Evolutionary conservation across 192 early-diverging fungal species (phyloP).

Genomic region (Coemansia furcata): DNA sequence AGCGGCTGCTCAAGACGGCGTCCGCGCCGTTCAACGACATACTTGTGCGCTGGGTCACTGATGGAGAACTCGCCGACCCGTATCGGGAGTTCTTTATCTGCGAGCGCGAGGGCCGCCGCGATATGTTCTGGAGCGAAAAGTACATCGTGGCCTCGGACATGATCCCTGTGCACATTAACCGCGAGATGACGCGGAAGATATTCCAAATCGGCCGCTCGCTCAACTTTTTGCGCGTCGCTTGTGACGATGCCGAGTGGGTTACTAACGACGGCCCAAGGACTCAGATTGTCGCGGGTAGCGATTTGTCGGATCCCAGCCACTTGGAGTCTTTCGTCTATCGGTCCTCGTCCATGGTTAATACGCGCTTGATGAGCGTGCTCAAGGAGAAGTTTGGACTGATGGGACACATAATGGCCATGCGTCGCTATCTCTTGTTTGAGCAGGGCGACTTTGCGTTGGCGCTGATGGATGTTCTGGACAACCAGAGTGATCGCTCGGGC

Average conservation of each 20-base stretch:
- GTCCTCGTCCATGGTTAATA: slow-evolving; percentile 69
- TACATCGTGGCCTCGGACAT: slow-evolving; percentile 74
- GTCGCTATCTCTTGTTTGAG: slow-evolving; percentile 85
- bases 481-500: slow-evolving; percentile 64
- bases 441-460: slow-evolving; percentile 94
- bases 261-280: slow-evolving; percentile 28
- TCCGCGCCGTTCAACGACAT: slow-evolving; percentile 88
- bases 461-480: slow-evolving; percentile 77
- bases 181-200: slow-evolving; percentile 79
- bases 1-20: slow-evolving; percentile 70
- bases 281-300: slow-evolving; percentile 51
- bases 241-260: slow-evolving; percentile 64
- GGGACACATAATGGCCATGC: slow-evolving; percentile 83
- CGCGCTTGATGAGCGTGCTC: slow-evolving; percentile 77
- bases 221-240: slow-evolving; percentile 73
- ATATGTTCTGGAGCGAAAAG: slow-evolving; percentile 81
- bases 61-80: slow-evolving; percentile 91
- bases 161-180: slow-evolving; percentile 83
- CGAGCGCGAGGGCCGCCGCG: slow-evolving; percentile 56
- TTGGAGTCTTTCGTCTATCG: slow-evolving; percentile 74
- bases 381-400: slow-evolving; percentile 75
- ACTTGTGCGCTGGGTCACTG: slow-evolving; percentile 88
- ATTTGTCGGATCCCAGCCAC: slow-evolving; percentile 57
- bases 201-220: slow-evolving; percentile 84
- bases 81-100: slow-evolving; percentile 90